phyloP scores from a whole-genome alignment of 208 protist species.

The Trichomonas gallinae region DNA sequence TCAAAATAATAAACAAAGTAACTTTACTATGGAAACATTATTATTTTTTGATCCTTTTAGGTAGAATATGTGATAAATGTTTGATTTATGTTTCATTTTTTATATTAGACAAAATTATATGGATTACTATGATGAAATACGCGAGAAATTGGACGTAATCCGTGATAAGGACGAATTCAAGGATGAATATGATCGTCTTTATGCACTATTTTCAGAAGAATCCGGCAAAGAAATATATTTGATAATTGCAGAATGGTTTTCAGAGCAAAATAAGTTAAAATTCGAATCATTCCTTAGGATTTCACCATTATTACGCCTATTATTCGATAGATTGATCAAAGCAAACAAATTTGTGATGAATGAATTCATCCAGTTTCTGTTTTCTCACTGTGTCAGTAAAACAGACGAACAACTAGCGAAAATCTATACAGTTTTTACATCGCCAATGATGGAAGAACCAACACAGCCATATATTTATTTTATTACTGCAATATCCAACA shows the following conservation, averaged over 20 bases:
- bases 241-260: background rate
- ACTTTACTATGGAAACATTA: too few relatives aligned
- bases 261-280: background rate
- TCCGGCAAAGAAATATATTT: background rate
- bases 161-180: background rate
- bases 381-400: background rate
- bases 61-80: too few relatives aligned
- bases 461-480: background rate
- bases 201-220: background rate
- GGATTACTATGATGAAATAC: background rate
- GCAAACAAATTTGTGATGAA: background rate
- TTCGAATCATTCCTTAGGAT: background rate
- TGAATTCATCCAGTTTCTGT: background rate
- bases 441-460: background rate
- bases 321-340: background rate
- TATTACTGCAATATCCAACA: background rate
- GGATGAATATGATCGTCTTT: background rate
- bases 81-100: too few relatives aligned
- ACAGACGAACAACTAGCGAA: background rate
- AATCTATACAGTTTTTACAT: background rate
- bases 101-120: background rate
- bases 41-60: too few relatives aligned
- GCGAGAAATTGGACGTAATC: background rate
- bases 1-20: too few relatives aligned
- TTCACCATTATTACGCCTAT: background rate